Evolutionary conservation across 2,329 filamentous ascomycete species (phyloP).

Genomic region (Mariannaea elegans): DNA sequence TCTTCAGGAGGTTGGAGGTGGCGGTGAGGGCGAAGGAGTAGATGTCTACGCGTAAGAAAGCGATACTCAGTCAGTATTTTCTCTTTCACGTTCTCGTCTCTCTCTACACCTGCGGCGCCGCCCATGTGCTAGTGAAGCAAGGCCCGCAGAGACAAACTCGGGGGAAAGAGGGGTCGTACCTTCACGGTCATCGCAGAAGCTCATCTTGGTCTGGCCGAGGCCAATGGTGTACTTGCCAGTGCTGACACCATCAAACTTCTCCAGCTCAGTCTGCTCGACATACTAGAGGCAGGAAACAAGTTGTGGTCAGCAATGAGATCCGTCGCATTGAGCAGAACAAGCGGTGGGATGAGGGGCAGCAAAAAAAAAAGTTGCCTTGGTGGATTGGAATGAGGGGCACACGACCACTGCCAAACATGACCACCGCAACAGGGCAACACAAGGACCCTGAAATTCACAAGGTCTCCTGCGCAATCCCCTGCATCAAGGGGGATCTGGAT

Average conservation of each 20-base stretch:
- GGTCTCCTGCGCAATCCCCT: background rate
- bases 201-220: constrained; percentile 91
- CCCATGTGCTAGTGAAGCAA: background rate
- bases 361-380: constrained; percentile 18
- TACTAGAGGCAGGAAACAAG: constrained; percentile 63
- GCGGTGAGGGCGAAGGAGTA: constrained; percentile 86
- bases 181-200: constrained; percentile 90
- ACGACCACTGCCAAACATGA: constrained; percentile 31
- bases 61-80: constrained; percentile 24
- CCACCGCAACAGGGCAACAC: constrained; percentile 31
- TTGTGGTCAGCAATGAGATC: constrained; percentile 41
- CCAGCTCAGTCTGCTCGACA: constrained; percentile 83
- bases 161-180: constrained; percentile 57
- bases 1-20: constrained; percentile 79
- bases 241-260: constrained; percentile 86
- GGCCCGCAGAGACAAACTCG: constrained; percentile 17
- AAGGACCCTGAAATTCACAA: constrained; percentile 25
- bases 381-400: constrained; percentile 37
- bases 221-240: constrained; percentile 90
- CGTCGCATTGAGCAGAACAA: constrained; percentile 17
- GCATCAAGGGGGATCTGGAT: background rate
- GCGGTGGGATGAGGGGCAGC: constrained; percentile 33
- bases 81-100: constrained; percentile 5
- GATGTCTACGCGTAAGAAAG: constrained; percentile 68
- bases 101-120: background rate